Base-by-base conservation (phyloP, 2,329 filamentous ascomycete species). In the Magnaporthiopsis incrustans region DNA sequence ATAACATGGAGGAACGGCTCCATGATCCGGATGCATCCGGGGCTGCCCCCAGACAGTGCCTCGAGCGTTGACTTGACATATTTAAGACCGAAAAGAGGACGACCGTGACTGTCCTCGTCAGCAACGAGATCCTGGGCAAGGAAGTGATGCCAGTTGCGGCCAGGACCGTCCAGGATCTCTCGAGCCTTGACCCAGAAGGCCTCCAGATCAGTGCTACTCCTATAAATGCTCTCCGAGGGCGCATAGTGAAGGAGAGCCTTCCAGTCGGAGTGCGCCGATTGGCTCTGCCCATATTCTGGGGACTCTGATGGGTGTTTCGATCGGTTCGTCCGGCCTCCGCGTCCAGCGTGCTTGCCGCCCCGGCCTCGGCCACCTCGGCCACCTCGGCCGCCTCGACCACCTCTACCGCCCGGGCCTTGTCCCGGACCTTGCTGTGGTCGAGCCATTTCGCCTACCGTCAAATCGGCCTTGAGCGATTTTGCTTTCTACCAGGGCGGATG, bases 1-100 rank as follows among this genome's bases (percentile, higher is more conserved):
- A 78, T 66, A 18, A 75, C 56, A 6, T 69, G 61, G 50, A 78
- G 75, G 8, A 78, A 67, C 0, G 74, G 73, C 57, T 67, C 67
- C 30, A 75, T 56, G 38, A 57, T 32, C 22, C 59, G n/a, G n/a
- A 63, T 26, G 26, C 33, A 12, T 5, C 2, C 18, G 18, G 59
- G 15, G 10, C 7, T 22, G 25, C 53, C 22, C 25, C 32, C 25
- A 4, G 35, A 14, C 7, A n/a, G 12, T 18, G n/a, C 6, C 18
- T 33, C 26, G 22, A 61, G 10, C 10, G 59, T 61, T 15, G 35
- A n/a, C n/a, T 11, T 25, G 35, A 61, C 22, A 12, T 61, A 61
- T 10, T 50, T 44, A 6, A 61, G 25, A 3, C 59, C 59, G 25
- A 44, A 22, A 22, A 44, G 38, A 44, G 15, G 38, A 4, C 18